Evolutionary conservation across 2,329 filamentous ascomycete species (phyloP), one percentile per base, ranked within the genome.

Genomic region (Aureobasidium melanogenum): DNA sequence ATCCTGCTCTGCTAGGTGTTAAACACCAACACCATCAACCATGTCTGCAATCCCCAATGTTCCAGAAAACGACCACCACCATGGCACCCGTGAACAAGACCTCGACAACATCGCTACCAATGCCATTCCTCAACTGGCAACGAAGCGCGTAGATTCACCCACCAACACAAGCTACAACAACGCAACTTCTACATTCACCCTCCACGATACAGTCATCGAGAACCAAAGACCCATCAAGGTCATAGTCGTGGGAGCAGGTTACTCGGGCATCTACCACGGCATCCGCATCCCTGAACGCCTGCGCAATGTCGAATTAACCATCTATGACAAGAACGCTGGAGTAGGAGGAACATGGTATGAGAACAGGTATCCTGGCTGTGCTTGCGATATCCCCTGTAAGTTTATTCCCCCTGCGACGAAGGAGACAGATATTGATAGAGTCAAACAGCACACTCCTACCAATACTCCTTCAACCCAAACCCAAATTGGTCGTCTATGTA

Each of bases 241-340:
- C 43, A 75, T 78, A 56, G 73, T 77, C 4, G 76, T 79, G 28
- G 75, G 75, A 32, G 75, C 75, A 39, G 75, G 75, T 0, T 77
- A 74, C 52, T 76, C 74, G 0, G 75, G 75, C 22, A 74, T 79
- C 9, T 78, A 77, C 60, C 71, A 70, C 39, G 75, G 74, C 4
- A 78, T 78, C 55, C 69, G 76, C 5, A 75, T 78, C 63, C 75
- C 75, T 0, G 74, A 78, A 63, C 67, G 68, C 50, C 60, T 74
- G 3, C 66, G 67, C 51, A 77, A 77, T 63, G 72, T 73, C 15
- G 72, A 75, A 3, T 64, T 77, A 15, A 69, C 72, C 15, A 75
- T 76, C 7, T 77, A 77, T 50, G 75, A 77, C 63, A 77, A 77
- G 70, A 77, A 77, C 63, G 71, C 66, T 8, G 74, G 74, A 2